phyloP scores from a whole-genome alignment of 2,329 filamentous ascomycete genomes.

The Bipolaris cookei region DNA sequence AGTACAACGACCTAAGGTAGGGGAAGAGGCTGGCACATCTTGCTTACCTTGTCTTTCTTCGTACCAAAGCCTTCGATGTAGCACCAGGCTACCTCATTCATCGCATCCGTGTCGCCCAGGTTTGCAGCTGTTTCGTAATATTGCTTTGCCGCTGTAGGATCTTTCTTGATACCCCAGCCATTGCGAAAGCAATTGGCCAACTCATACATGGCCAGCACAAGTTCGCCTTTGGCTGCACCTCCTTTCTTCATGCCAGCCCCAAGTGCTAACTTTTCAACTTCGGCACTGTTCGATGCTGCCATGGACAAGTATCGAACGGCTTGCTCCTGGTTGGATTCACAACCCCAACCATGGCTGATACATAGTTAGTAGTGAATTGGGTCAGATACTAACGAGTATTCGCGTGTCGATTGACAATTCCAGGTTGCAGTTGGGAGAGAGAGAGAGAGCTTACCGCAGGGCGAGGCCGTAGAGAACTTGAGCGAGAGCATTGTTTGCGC shows the following conservation, averaged over 20 bases:
- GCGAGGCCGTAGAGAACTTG: slow-evolving; percentile 96
- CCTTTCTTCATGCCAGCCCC: slow-evolving; percentile 89
- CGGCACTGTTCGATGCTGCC: slow-evolving; percentile 87
- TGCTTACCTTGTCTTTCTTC: slow-evolving; percentile 95
- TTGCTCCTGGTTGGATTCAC: slow-evolving; percentile 70
- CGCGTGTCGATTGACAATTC: slow-evolving; percentile 19
- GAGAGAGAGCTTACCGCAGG: slow-evolving; percentile 65
- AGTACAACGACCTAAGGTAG: slow-evolving; percentile 11
- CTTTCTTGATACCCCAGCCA: slow-evolving; percentile 89
- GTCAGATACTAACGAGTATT: slow-evolving; percentile 36
- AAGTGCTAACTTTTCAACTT: slow-evolving; percentile 83
- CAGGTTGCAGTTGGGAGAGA: slow-evolving; percentile 3
- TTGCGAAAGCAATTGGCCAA: slow-evolving; percentile 90
- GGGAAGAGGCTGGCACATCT: slow-evolving; percentile 8
- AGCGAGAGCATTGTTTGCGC: slow-evolving; percentile 88
- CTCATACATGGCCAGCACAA: slow-evolving; percentile 96
- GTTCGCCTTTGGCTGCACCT: slow-evolving; percentile 91
- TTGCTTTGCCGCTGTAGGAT: slow-evolving; percentile 81
- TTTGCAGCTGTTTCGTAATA: slow-evolving; percentile 99
- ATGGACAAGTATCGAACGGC: slow-evolving; percentile 86
- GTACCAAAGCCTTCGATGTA: slow-evolving; percentile 96
- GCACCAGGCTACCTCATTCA: slow-evolving; percentile 97
- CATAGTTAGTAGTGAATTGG: slow-evolving; percentile 26
- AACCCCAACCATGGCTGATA: slow-evolving; percentile 89
- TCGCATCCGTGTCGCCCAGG: slow-evolving; percentile 92